phyloP scores from a whole-genome alignment of 768 basidiomycete genomes.

The Tremella mesenterica region DNA sequence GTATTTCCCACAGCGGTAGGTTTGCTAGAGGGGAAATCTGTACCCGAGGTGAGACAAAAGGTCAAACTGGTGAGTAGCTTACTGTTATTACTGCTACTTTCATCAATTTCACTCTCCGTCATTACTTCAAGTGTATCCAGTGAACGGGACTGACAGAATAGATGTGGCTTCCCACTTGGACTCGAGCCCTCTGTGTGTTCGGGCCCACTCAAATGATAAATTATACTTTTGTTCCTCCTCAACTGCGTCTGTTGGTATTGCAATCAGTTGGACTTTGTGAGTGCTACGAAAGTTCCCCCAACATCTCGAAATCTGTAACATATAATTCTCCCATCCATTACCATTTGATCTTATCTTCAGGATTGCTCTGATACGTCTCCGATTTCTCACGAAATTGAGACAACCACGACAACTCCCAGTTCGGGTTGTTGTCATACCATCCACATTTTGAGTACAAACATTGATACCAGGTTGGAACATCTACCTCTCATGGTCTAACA shows the following conservation, averaged over 20 bases:
- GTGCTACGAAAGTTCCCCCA: too few relatives aligned
- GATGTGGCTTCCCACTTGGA: constrained; percentile 30
- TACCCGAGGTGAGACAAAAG: constrained; percentile 31
- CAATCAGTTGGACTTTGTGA: constrained; percentile 35
- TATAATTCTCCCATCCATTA: not conserved
- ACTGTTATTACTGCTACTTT: too few relatives aligned
- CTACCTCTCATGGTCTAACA: constrained; percentile 40
- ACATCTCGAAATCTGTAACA: not conserved
- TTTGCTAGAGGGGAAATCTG: constrained; percentile 31
- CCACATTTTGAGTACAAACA: too few relatives aligned
- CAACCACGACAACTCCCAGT: not conserved
- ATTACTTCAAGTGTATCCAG: not conserved
- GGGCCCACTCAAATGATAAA: constrained; percentile 41
- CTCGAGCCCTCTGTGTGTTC: constrained; percentile 31
- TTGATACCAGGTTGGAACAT: constrained; percentile 37
- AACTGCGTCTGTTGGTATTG: constrained; percentile 32
- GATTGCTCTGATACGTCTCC: not conserved
- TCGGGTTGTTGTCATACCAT: not conserved
- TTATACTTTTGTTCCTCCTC: constrained; percentile 33
- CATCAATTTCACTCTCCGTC: too few relatives aligned
- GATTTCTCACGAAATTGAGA: not conserved
- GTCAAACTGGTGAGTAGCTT: constrained; percentile 29
- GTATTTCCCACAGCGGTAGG: constrained; percentile 35
- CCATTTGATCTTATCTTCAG: too few relatives aligned
- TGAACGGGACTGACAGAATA: constrained; percentile 2